Conservation (phyloP, 306 rosid species). For the Castanopsis chinensis region DNA sequence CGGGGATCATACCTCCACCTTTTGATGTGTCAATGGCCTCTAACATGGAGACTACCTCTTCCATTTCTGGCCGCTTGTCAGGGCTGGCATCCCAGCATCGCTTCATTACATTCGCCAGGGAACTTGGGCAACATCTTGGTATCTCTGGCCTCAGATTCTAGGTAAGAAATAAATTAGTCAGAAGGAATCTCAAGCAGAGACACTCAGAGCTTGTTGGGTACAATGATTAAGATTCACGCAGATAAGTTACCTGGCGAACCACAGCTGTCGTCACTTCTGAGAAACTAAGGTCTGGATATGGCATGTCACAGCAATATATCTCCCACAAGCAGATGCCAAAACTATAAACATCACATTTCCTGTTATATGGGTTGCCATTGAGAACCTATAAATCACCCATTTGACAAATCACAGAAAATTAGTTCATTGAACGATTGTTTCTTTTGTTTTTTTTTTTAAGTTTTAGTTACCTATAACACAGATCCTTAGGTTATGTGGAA, state of each 20-base stretch:
- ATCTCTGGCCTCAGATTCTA: conserved; percentile 96
- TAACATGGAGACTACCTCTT: conserved; percentile 84
- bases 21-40: conserved; percentile 92
- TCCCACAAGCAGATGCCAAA: conserved; percentile 98
- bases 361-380: conserved; percentile 93
- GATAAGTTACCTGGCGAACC: conserved; percentile 77
- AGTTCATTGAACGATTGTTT: conserved; percentile 1
- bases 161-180: not conserved
- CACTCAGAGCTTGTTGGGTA: not conserved
- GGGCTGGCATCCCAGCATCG: conserved; percentile 96
- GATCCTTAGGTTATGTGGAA: not conserved
- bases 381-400: conserved; percentile 64
- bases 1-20: conserved; percentile 99
- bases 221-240: not conserved
- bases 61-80: conserved; percentile 96
- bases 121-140: conserved; percentile 96
- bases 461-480: not conserved
- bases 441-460: not conserved
- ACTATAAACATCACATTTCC: conserved; percentile 97
- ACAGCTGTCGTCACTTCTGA: conserved; percentile 96
- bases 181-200: not conserved
- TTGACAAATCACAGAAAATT: conserved; percentile 23
- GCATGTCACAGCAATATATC: conserved; percentile 98
- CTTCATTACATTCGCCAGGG: conserved; percentile 90
- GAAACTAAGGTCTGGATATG: conserved; percentile 96